These are phyloP conservation scores for Stenocarpella maydis DNA, from an alignment of 2,329 filamentous ascomycete genomes.

Conservation along the genomic window DNA sequence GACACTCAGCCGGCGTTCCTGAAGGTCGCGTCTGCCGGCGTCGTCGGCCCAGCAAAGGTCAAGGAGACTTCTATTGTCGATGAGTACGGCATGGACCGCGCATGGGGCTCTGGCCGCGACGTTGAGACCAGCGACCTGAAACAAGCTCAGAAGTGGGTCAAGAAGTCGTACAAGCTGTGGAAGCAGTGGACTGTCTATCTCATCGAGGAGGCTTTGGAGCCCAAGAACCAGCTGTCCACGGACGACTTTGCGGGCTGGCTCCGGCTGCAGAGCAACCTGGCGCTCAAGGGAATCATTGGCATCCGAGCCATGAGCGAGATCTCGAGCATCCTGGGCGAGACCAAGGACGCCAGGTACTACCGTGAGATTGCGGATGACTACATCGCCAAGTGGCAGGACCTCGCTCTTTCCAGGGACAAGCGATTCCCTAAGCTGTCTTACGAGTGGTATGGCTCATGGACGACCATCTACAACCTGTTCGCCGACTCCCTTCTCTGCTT, in stretches of 20 bases:
- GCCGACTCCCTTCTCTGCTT: conserved; percentile 82
- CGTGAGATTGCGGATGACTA: conserved; percentile 70
- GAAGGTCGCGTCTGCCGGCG: conserved; percentile 36
- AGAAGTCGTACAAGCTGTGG: conserved; percentile 72
- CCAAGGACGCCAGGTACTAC: conserved; percentile 67
- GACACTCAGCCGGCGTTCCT: conserved; percentile 63
- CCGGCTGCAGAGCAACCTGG: conserved; percentile 77
- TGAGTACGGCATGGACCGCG: conserved; percentile 45
- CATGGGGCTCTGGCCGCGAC: conserved; percentile 58
- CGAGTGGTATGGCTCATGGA: conserved; percentile 84
- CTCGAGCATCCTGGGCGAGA: conserved; percentile 64
- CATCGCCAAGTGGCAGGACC: conserved; percentile 75
- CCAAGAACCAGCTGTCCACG: conserved; percentile 76
- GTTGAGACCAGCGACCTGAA: conserved; percentile 53
- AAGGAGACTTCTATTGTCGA: conserved; percentile 36
- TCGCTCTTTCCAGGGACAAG: conserved; percentile 73
- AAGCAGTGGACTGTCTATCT: conserved; percentile 80
- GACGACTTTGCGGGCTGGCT: conserved; percentile 83
- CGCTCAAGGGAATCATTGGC: conserved; percentile 79
- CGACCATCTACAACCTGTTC: conserved; percentile 81
- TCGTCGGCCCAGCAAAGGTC: conserved; percentile 19
- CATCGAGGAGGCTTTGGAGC: conserved; percentile 73
- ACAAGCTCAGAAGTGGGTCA: conserved; percentile 50
- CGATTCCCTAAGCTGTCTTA: conserved; percentile 81
- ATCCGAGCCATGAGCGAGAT: conserved; percentile 81